phyloP scores from a whole-genome alignment of 805 yeast genomes.

The Kluyveromyces lactis region DNA sequence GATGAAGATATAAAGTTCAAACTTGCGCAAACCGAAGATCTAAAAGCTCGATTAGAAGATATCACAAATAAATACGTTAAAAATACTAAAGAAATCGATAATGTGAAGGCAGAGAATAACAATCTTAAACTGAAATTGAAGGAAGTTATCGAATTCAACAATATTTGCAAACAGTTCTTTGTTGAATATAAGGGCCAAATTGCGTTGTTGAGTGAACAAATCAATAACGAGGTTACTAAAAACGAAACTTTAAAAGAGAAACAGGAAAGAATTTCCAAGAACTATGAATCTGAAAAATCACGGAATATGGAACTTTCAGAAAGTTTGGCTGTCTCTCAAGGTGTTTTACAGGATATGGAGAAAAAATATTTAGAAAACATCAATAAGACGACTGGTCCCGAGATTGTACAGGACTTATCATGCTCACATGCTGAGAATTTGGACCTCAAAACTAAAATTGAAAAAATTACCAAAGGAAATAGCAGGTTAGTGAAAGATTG shows the following conservation, averaged over 20 bases:
- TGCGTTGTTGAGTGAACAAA: neutral
- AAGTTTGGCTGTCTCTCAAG: constrained; percentile 2
- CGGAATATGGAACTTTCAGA: constrained; percentile 1
- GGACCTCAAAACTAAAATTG: neutral
- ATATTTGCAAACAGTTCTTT: constrained; percentile 4
- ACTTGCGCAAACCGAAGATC: neutral
- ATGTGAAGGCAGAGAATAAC: neutral
- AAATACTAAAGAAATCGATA: neutral
- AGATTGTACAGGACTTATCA: neutral
- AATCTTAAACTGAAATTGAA: neutral
- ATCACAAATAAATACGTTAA: neutral
- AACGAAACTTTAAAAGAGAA: constrained; percentile 1
- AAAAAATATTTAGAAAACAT: neutral
- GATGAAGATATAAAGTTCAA: constrained; percentile 3
- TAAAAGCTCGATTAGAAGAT: constrained; percentile 5
- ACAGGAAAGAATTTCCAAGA: constrained; percentile 1
- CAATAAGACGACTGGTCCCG: neutral
- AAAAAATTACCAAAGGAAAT: constrained; percentile 5
- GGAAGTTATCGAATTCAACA: constrained; percentile 3
- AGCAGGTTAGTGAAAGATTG: constrained; percentile 14
- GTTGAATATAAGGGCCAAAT: constrained; percentile 4
- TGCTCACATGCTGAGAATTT: neutral
- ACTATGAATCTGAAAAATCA: constrained; percentile 2
- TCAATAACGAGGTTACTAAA: constrained; percentile 1
- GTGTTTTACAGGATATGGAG: constrained; percentile 1